Evolutionary conservation across 1,284 basidiomycete species (phyloP).

Genomic region (Naganishia cerealis): DNA sequence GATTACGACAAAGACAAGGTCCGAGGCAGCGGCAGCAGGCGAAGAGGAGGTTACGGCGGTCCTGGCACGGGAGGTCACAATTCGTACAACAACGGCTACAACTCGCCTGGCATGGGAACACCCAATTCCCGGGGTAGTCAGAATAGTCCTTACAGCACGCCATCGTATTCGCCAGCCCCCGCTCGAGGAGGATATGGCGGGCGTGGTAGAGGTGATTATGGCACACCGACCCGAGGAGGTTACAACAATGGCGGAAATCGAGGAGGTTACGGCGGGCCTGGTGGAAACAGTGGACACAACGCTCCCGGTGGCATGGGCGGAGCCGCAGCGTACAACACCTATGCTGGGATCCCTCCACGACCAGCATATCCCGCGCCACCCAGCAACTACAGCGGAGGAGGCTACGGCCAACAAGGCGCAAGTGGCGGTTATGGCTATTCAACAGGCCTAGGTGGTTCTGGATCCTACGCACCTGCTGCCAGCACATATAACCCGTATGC

Average conservation of each 20-base stretch:
- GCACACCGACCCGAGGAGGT: constrained; percentile 3
- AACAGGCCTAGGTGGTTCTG: constrained; percentile 16
- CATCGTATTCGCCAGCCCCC: constrained; percentile 9
- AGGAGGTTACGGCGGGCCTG: constrained; percentile 30
- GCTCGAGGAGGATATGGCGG: constrained; percentile 18
- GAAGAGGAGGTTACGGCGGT: constrained; percentile 48
- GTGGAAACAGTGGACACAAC: constrained; percentile 31
- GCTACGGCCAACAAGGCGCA: neutral
- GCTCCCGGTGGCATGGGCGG: constrained; percentile 31
- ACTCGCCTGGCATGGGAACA: constrained; percentile 25
- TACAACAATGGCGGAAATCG: neutral
- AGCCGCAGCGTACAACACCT: constrained; percentile 17
- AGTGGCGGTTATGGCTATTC: constrained; percentile 8
- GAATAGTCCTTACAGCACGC: constrained; percentile 18
- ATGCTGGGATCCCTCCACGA: constrained; percentile 1
- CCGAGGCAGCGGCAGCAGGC: constrained; percentile 53
- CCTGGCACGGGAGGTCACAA: constrained; percentile 24
- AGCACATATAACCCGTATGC: constrained; percentile 17
- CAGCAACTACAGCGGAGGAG: neutral
- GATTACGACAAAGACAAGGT: constrained; percentile 72
- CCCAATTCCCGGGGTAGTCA: constrained; percentile 15
- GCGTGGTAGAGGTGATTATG: constrained; percentile 13
- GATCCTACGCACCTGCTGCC: constrained; percentile 6
- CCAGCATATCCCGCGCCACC: neutral
- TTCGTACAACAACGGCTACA: constrained; percentile 24